Base-by-base conservation (phyloP, 2,329 filamentous ascomycete species). In the Ophiosphaerella korrae region DNA sequence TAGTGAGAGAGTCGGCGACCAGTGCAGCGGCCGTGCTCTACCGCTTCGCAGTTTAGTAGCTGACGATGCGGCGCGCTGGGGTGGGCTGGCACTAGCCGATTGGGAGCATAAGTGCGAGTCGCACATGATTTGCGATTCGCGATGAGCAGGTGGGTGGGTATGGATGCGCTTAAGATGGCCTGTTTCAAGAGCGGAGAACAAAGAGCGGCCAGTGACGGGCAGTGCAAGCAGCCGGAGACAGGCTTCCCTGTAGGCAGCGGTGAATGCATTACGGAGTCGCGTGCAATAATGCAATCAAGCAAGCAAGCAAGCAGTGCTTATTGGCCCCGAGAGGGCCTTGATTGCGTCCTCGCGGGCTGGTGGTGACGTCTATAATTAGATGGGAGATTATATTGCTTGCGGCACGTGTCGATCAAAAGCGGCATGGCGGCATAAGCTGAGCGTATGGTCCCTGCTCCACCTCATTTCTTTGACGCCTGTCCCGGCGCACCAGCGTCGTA, bases 371-470 rank as follows among this genome's bases (percentile, higher is more conserved):
- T 71, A 71, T 65, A 65, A 63, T 65, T 71, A 71, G 64, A 43
- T 35, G 36, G 41, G 36, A 26, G 46, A 42, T 52, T 62, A 65
- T 72, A 71, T 71, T 68, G 67, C 62, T 50, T 69, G 60, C 63
- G 63, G 68, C 67, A 72, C 67, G 63, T 70, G 68, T 69, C 53
- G 36, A 46, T 48, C 58, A 43, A 47, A 67, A 63, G 53, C 45
- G 54, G 64, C 57, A 61, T 52, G 56, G 62, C 60, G 62, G 45
- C 56, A 66, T 63, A 58, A 67, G 64, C 61, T 62, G 57, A 50
- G 51, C 48, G 33, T 32, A 8, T 26, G 47, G 45, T 47, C 52
- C 57, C 48, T 60, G 57, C 50, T 48, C 51, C 31, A 44, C 35
- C 52, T 64, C 60, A 62, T 68, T 53, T 64, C 55, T 55, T 50